Evolutionary conservation across 306 rosid genomes (phyloP).

Genomic region (Cicer bijugum): DNA sequence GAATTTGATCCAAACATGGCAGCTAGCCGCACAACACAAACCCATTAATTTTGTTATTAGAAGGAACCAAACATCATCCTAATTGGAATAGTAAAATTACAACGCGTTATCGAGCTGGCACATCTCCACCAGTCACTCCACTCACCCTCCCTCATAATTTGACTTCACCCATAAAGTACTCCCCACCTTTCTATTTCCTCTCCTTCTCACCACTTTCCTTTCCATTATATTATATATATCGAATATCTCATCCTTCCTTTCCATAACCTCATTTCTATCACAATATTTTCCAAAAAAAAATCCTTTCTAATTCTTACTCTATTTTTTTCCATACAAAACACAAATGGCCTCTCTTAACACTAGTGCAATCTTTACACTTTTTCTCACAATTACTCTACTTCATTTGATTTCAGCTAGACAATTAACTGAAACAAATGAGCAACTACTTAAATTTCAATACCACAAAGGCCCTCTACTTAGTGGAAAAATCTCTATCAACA

Average conservation of each 20-base stretch:
- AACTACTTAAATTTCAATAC: slow-evolving; percentile 42
- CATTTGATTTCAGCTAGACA: slow-evolving; percentile 41
- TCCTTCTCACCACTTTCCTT: neutral
- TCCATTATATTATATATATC: slow-evolving; percentile 11
- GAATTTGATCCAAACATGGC: slow-evolving; percentile 12
- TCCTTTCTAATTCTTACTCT: neutral
- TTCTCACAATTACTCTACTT: slow-evolving; percentile 39
- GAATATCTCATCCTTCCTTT: neutral
- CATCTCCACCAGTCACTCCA: neutral
- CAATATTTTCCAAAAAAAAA: neutral
- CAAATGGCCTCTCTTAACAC: slow-evolving; percentile 43
- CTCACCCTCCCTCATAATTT: neutral
- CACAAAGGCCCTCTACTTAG: slow-evolving; percentile 50
- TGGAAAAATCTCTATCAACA: slow-evolving; percentile 48
- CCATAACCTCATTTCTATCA: neutral
- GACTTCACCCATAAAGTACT: neutral
- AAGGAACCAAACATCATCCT: neutral
- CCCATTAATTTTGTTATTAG: neutral
- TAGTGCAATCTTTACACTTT: slow-evolving; percentile 5
- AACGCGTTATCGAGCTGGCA: slow-evolving; percentile 39
- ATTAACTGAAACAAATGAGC: slow-evolving; percentile 29
- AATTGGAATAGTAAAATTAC: neutral
- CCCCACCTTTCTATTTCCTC: neutral
- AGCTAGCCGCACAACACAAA: neutral
- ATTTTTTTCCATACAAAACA: too few relatives aligned